phyloP scores from a whole-genome alignment of 2,329 filamentous ascomycete species.

The Sporothrix pseudoabietina region DNA sequence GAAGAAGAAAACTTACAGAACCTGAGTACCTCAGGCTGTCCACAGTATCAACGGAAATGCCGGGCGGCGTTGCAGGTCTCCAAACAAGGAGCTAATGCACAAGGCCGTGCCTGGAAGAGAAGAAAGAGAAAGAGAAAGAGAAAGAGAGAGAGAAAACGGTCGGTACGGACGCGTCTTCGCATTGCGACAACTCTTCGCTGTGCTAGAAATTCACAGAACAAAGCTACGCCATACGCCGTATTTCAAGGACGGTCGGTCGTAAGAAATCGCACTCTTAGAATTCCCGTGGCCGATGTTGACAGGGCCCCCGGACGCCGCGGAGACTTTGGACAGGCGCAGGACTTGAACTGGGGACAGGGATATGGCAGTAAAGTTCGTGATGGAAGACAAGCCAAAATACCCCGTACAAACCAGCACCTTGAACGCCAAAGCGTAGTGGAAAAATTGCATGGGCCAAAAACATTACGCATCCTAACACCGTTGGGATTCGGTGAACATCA shows the following conservation, averaged over 20 bases:
- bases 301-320: neutral
- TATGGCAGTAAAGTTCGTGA: neutral
- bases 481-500: neutral
- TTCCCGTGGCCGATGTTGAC: neutral
- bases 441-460: neutral
- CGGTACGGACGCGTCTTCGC: neutral
- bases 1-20: neutral
- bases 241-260: neutral
- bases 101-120: neutral
- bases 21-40: no score
- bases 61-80: neutral
- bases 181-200: neutral
- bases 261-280: neutral
- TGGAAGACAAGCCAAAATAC: neutral
- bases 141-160: neutral
- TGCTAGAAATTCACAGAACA: neutral
- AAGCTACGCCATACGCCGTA: neutral
- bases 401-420: neutral
- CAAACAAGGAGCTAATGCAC: neutral
- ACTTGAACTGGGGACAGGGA: neutral
- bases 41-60: neutral
- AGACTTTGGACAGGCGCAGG: neutral
- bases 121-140: neutral
- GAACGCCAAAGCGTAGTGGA: neutral
- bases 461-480: neutral